Evolutionary conservation across 805 yeast species (phyloP).

Genomic region (Spathaspora sp.): DNA sequence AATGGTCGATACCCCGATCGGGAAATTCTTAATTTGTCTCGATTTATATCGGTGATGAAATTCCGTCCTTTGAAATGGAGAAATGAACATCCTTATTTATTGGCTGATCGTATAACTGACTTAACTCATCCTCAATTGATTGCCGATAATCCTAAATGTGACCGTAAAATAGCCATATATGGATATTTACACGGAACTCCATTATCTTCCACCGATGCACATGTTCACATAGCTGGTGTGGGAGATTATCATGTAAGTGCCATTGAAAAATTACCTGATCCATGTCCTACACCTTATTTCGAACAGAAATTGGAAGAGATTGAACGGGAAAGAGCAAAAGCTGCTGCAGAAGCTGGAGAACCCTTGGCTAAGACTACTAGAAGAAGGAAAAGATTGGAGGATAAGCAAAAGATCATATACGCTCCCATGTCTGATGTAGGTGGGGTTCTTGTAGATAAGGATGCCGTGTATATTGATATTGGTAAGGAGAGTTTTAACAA

Average conservation of each 20-base stretch:
- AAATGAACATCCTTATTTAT: slow-evolving; percentile 92
- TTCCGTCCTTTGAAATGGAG: slow-evolving; percentile 99
- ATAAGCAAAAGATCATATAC: slow-evolving; percentile 87
- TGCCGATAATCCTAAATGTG: slow-evolving; percentile 76
- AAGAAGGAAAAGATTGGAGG: slow-evolving; percentile 89
- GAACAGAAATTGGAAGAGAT: slow-evolving; percentile 81
- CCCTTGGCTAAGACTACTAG: slow-evolving; percentile 47
- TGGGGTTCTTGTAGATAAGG: slow-evolving; percentile 94
- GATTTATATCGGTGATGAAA: slow-evolving; percentile 96
- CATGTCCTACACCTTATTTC: slow-evolving; percentile 95
- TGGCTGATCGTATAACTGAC: slow-evolving; percentile 90
- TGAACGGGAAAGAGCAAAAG: slow-evolving; percentile 69
- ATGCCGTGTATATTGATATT: slow-evolving; percentile 92
- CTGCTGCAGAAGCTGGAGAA: slow-evolving; percentile 61
- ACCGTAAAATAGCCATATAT: slow-evolving; percentile 85
- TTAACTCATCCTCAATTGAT: slow-evolving; percentile 86
- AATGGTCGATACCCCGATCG: slow-evolving; percentile 98
- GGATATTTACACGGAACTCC: slow-evolving; percentile 97
- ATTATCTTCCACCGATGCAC: slow-evolving; percentile 59
- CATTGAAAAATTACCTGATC: slow-evolving; percentile 92
- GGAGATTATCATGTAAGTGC: slow-evolving; percentile 80
- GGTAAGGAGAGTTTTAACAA: slow-evolving; percentile 58
- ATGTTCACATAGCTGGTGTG: slow-evolving; percentile 91
- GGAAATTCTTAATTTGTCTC: slow-evolving; percentile 83
- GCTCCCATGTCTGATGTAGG: slow-evolving; percentile 99